Percentiles rank a stretch among this genome's conserved stretches.
Evolutionary conservation across 208 protist species (phyloP).

Genomic region (Acanthamoeba triangularis): DNA sequence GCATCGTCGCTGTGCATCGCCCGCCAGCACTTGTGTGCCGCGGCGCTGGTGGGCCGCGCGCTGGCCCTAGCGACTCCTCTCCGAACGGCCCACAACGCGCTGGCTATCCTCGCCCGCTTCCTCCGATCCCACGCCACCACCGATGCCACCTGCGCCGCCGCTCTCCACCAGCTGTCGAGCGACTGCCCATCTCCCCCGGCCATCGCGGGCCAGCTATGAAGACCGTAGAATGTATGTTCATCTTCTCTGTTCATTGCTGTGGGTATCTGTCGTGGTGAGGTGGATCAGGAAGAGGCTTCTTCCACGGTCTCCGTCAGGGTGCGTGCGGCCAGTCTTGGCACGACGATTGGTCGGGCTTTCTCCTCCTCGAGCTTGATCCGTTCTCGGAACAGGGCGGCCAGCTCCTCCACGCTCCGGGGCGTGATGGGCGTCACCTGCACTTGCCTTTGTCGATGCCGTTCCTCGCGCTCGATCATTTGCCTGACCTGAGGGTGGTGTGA

Average conservation of each 20-base stretch:
- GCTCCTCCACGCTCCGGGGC: neutral
- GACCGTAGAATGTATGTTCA: too few relatives aligned
- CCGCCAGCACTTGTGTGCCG: neutral
- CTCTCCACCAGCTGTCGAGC: neutral
- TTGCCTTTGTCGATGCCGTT: neutral
- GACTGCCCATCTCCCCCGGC: neutral
- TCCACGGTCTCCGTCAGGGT: too few relatives aligned
- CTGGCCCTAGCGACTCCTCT: neutral
- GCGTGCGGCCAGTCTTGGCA: too few relatives aligned
- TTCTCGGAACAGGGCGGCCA: neutral
- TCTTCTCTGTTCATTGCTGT: too few relatives aligned
- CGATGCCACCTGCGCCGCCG: neutral
- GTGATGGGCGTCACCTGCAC: neutral
- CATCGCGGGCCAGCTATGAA: too few relatives aligned
- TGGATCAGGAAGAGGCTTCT: too few relatives aligned
- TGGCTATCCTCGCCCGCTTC: constrained; percentile 3
- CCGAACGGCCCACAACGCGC: neutral
- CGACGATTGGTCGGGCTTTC: neutral
- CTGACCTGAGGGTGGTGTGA: neutral
- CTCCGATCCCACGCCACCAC: neutral
- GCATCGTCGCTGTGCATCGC: neutral
- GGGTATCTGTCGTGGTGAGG: too few relatives aligned
- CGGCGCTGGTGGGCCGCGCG: neutral
- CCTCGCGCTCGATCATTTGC: neutral
- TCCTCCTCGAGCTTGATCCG: neutral